These are phyloP conservation scores for Chalciporus chontae DNA, from an alignment of 768 basidiomycete species.

Conservation along the genomic window DNA sequence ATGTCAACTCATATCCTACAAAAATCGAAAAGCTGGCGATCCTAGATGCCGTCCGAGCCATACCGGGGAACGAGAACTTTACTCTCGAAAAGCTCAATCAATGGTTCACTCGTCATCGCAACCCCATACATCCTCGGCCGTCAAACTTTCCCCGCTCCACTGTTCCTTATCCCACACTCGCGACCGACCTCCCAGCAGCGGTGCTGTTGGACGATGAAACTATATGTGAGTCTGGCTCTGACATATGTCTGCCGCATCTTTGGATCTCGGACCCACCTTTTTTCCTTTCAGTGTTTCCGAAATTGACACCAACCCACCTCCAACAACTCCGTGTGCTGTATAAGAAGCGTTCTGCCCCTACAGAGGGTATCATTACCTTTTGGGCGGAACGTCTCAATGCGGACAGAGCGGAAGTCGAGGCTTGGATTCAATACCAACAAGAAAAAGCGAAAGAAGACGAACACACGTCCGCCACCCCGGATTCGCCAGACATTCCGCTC, in stretches of 20 bases:
- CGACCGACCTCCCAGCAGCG: not conserved
- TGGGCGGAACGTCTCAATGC: constrained; percentile 25
- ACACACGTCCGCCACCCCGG: not conserved
- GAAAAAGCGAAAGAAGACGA: constrained; percentile 17
- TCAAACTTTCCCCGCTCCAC: not conserved
- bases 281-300: constrained; percentile 22
- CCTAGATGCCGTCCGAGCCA: constrained; percentile 10
- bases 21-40: constrained; percentile 12
- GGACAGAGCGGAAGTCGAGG: constrained; percentile 14
- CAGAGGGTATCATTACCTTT: constrained; percentile 21
- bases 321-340: constrained; percentile 19
- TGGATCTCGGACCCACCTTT: constrained; percentile 2
- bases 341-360: constrained; percentile 12
- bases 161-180: not conserved
- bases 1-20: constrained; percentile 11
- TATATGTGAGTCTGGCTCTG: constrained; percentile 19
- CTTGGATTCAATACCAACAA: constrained; percentile 30
- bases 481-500: constrained; percentile 13
- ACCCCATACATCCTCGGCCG: not conserved
- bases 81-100: constrained; percentile 14
- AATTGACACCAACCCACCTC: constrained; percentile 21
- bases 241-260: not conserved
- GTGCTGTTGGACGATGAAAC: constrained; percentile 21
- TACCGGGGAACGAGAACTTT: constrained; percentile 21
- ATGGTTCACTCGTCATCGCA: constrained; percentile 27